These are phyloP conservation scores for Hypoxylon lienhwacheense DNA, from an alignment of 495 filamentous ascomycete species.

Conservation along the genomic window DNA sequence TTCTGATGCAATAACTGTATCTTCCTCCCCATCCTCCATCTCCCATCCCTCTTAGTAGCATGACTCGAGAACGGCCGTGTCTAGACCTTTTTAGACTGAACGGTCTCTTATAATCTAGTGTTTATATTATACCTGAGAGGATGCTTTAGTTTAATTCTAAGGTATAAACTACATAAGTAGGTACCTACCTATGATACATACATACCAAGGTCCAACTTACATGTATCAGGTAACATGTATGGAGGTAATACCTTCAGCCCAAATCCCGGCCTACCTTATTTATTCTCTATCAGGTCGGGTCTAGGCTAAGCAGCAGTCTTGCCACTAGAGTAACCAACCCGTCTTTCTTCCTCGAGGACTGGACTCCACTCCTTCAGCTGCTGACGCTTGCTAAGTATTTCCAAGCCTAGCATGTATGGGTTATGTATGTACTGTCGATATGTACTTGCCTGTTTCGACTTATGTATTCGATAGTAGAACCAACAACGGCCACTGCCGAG, in stretches of 20 bases:
- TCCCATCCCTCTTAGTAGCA: conserved; percentile 14
- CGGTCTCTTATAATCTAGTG: conserved; percentile 20
- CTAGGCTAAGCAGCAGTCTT: not conserved
- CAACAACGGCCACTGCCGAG: conserved; percentile 30
- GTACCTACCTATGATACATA: too few relatives aligned
- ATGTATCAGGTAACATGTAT: not conserved
- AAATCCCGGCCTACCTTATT: not conserved
- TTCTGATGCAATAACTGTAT: conserved; percentile 12
- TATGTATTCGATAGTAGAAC: conserved; percentile 13
- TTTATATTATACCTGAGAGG: too few relatives aligned
- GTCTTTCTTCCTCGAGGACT: conserved; percentile 5
- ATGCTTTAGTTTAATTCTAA: too few relatives aligned
- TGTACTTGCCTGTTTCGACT: conserved; percentile 30
- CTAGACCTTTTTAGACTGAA: conserved; percentile 5
- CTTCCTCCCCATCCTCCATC: not conserved
- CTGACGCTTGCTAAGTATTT: conserved; percentile 32
- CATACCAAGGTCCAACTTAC: too few relatives aligned
- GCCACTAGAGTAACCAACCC: conserved; percentile 22
- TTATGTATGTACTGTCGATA: not conserved
- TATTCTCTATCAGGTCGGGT: conserved; percentile 3
- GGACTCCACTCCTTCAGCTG: conserved; percentile 37
- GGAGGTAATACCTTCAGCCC: not conserved
- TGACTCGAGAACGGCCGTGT: conserved; percentile 20
- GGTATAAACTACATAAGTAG: too few relatives aligned
- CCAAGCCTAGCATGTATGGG: conserved; percentile 24